Conservation (phyloP, 768 basidiomycete genomes). For the Boletus sp. region DNA sequence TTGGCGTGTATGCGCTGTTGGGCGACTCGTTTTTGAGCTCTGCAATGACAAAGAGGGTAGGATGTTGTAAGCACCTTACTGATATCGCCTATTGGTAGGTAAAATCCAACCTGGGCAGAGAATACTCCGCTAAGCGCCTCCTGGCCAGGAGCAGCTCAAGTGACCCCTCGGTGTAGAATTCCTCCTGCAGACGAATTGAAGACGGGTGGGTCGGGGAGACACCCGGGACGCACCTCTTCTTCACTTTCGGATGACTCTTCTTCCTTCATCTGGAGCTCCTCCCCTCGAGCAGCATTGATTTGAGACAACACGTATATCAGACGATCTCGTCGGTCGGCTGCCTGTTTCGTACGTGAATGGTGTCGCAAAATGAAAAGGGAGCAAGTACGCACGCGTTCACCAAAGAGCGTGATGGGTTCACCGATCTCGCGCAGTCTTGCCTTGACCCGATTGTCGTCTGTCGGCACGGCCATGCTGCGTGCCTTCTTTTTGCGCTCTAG, state of each 20-base stretch:
- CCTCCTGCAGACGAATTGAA: slow-evolving; percentile 51
- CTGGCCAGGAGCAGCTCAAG: slow-evolving; percentile 84
- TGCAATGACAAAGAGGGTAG: slow-evolving; percentile 46
- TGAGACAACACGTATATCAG: slow-evolving; percentile 92
- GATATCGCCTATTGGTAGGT: slow-evolving; percentile 48
- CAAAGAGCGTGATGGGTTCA: slow-evolving; percentile 96
- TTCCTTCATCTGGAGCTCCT: slow-evolving; percentile 71
- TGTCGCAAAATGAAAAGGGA: background rate
- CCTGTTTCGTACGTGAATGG: slow-evolving; percentile 45
- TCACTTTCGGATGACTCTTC: slow-evolving; percentile 68
- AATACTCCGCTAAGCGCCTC: slow-evolving; percentile 86
- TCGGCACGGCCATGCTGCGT: slow-evolving; percentile 90
- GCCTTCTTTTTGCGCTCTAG: slow-evolving; percentile 98
- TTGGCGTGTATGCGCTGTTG: slow-evolving; percentile 89
- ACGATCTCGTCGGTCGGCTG: slow-evolving; percentile 93
- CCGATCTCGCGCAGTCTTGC: slow-evolving; percentile 87
- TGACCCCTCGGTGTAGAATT: slow-evolving; percentile 93
- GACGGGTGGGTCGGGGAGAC: background rate
- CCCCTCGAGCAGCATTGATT: slow-evolving; percentile 85
- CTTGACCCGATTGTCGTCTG: slow-evolving; percentile 92
- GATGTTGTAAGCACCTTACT: slow-evolving; percentile 76
- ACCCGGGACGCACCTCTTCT: slow-evolving; percentile 56
- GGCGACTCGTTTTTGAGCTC: slow-evolving; percentile 92
- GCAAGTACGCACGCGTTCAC: slow-evolving; percentile 79
- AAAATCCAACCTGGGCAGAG: slow-evolving; percentile 89